Evolutionary conservation across 2,329 filamentous ascomycete genomes (phyloP).

Genomic region (Trichoderma sp.): DNA sequence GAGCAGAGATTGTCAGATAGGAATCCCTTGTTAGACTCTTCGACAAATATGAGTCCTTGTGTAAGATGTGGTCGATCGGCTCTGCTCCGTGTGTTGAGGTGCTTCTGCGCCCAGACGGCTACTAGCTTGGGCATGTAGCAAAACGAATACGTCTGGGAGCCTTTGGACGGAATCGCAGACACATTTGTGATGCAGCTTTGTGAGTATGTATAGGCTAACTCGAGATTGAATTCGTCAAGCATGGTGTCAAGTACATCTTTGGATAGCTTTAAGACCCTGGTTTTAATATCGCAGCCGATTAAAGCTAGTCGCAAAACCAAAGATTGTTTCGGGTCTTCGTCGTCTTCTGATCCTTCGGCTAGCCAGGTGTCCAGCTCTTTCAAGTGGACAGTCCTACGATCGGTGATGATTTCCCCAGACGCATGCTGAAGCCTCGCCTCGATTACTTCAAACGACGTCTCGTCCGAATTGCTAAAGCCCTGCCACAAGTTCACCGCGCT

Average conservation of each 20-base stretch:
- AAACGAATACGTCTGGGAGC: conserved; percentile 34
- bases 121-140: conserved; percentile 43
- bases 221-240: conserved; percentile 33
- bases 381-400: conserved; percentile 18
- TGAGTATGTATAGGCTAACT: conserved; percentile 37
- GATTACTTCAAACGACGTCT: conserved; percentile 30
- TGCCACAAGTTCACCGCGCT: conserved; percentile 29
- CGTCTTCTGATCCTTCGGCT: conserved; percentile 24
- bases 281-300: conserved; percentile 28
- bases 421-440: conserved; percentile 33
- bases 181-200: conserved; percentile 39
- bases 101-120: conserved; percentile 38
- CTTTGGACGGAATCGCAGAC: conserved; percentile 28
- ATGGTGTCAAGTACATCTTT: conserved; percentile 26
- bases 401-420: conserved; percentile 26
- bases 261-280: conserved; percentile 31
- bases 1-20: conserved; percentile 31
- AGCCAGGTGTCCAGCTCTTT: conserved; percentile 29
- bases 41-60: conserved; percentile 36
- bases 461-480: conserved; percentile 23
- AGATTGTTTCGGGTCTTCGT: conserved; percentile 23
- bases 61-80: conserved; percentile 27
- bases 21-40: conserved; percentile 29
- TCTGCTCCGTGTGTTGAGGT: conserved; percentile 9
- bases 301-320: conserved; percentile 37